A percentile compares a stretch with the other conserved stretches of the same genome.
Evolutionary conservation across 352 stramenopile species (phyloP).

Genomic region (Elongisporangium undulatum): DNA sequence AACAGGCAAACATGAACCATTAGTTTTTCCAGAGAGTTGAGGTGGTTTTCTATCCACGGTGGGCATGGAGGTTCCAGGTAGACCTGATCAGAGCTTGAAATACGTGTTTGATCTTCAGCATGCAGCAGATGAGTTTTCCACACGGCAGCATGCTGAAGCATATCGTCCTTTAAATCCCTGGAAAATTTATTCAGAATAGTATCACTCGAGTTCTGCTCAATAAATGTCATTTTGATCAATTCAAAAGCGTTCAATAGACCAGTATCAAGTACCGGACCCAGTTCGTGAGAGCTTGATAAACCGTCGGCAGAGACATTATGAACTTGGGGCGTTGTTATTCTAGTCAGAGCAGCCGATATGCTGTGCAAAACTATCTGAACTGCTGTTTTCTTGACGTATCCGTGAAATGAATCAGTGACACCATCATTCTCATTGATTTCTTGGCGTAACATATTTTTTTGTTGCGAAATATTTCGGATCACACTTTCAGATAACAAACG

Average conservation of each 20-base stretch:
- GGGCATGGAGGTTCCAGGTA: constrained; percentile 5
- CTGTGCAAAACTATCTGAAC: neutral
- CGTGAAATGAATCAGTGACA: neutral
- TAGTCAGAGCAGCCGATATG: neutral
- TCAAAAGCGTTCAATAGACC: constrained; percentile 3
- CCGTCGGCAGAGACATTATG: neutral
- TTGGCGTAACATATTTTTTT: neutral
- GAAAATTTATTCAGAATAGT: neutral
- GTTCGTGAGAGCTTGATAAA: neutral
- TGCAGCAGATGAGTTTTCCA: constrained; percentile 27
- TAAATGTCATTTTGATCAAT: constrained; percentile 18
- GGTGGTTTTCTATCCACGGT: constrained; percentile 17
- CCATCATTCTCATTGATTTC: neutral
- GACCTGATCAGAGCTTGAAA: neutral
- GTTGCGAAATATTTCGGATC: neutral
- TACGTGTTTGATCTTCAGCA: neutral
- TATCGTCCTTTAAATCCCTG: constrained; percentile 17
- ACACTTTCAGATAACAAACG: constrained; percentile 3
- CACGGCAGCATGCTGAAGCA: constrained; percentile 14
- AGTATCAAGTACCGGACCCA: neutral
- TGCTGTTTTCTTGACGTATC: neutral
- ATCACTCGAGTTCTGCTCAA: neutral
- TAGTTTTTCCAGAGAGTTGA: constrained; percentile 22
- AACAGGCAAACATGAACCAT: constrained; percentile 30
- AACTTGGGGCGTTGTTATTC: neutral